Percentiles rank a stretch among this genome's conserved stretches.
Conservation (phyloP, 2,329 filamentous ascomycete species). For the Spiromastix sp. region DNA sequence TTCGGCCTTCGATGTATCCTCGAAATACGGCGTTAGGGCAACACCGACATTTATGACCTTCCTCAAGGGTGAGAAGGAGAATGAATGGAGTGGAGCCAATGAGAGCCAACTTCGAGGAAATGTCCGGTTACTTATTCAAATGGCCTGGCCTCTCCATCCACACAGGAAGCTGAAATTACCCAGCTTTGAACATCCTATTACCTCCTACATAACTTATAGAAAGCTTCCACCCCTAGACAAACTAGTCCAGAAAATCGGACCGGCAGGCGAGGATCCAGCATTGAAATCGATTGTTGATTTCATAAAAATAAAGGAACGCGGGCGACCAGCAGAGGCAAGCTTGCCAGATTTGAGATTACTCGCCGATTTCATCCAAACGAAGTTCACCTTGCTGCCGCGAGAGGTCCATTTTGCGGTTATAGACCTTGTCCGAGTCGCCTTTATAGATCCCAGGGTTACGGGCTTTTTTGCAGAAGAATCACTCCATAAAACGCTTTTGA, state of each 20-base stretch:
- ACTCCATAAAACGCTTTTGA: slow-evolving; percentile 51
- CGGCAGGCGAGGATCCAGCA: slow-evolving; percentile 46
- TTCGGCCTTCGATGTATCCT: slow-evolving; percentile 52
- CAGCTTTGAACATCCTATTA: slow-evolving; percentile 53
- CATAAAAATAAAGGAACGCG: slow-evolving; percentile 50
- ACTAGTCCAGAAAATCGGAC: slow-evolving; percentile 66
- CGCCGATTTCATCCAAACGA: slow-evolving; percentile 48
- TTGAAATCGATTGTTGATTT: slow-evolving; percentile 60
- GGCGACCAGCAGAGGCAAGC: slow-evolving; percentile 53
- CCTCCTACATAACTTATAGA: slow-evolving; percentile 60
- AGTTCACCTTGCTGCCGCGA: slow-evolving; percentile 45
- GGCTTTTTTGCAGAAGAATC: slow-evolving; percentile 73
- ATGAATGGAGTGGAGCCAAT: slow-evolving; percentile 73
- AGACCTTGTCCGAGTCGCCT: slow-evolving; percentile 71
- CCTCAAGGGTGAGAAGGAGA: slow-evolving; percentile 61
- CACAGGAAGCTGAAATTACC: slow-evolving; percentile 64
- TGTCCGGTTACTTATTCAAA: slow-evolving; percentile 61
- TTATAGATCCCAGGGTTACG: slow-evolving; percentile 68
- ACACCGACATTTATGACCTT: slow-evolving; percentile 89
- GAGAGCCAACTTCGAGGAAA: slow-evolving; percentile 57
- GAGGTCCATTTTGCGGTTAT: slow-evolving; percentile 68
- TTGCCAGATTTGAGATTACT: slow-evolving; percentile 62
- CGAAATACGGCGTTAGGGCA: slow-evolving; percentile 57
- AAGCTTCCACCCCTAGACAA: slow-evolving; percentile 79
- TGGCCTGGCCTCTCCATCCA: slow-evolving; percentile 64